phyloP scores from a whole-genome alignment of 2,329 filamentous ascomycete genomes.

The Trichoderma sp. region DNA sequence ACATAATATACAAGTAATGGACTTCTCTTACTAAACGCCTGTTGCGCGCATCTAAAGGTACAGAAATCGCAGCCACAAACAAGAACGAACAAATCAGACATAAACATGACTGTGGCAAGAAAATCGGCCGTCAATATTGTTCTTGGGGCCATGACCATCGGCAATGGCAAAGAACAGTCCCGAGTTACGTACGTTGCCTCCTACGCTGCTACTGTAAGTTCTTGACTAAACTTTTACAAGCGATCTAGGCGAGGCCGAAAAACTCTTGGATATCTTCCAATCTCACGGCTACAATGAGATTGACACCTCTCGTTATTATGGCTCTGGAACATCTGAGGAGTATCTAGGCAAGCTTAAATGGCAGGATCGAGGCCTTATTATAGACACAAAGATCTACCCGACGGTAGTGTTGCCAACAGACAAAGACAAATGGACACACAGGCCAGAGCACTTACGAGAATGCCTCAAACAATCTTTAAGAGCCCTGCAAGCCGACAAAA shows the following conservation, averaged over 20 bases:
- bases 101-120: not conserved
- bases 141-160: not conserved
- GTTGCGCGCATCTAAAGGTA: not conserved
- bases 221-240: not conserved
- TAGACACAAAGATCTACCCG: not conserved
- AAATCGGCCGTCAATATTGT: not conserved
- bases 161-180: not conserved
- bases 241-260: not conserved
- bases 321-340: not conserved
- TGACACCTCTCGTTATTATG: not conserved
- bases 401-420: not conserved
- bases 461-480: not conserved
- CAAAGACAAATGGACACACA: not conserved
- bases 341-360: not conserved
- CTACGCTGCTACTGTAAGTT: not conserved
- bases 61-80: not conserved
- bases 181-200: not conserved
- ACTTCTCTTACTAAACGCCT: not conserved
- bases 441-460: not conserved
- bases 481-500: not conserved
- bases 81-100: not conserved
- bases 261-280: not conserved
- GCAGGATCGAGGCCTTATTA: not conserved
- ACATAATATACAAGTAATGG: not conserved
- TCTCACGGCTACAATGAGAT: constrained; percentile 40